Percentiles rank a stretch among this genome's conserved stretches.
These are phyloP conservation scores for Cercophora newfieldiana DNA, from an alignment of 495 filamentous ascomycete species.

Conservation along the genomic window DNA sequence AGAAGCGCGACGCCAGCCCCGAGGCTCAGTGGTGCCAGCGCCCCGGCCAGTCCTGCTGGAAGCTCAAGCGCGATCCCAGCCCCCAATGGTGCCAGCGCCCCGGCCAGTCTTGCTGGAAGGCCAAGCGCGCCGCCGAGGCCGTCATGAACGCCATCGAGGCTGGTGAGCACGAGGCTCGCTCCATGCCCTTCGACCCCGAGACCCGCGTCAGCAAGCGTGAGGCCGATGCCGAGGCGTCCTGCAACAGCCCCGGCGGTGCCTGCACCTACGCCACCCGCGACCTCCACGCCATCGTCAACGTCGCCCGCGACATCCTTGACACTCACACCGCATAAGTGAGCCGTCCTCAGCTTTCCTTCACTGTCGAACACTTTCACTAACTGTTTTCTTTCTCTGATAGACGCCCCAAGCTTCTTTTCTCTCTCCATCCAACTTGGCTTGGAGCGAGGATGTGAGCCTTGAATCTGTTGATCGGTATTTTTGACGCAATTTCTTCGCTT, in stretches of 20 bases:
- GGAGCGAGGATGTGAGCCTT: too few species aligned
- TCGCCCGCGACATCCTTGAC: slow-evolving; percentile 35
- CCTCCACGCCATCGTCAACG: slow-evolving; percentile 35
- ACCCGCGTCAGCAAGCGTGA: slow-evolving; percentile 28
- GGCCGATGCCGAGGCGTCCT: slow-evolving; percentile 27
- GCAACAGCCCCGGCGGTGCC: slow-evolving; percentile 30
- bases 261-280: slow-evolving; percentile 41
- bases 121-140: slow-evolving; percentile 38
- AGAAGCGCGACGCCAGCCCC: slow-evolving; percentile 30
- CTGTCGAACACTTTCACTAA: background rate
- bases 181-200: slow-evolving; percentile 23
- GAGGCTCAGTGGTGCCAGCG: slow-evolving; percentile 22
- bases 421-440: too few species aligned
- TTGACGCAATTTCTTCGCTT: too few species aligned
- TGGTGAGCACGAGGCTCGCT: slow-evolving; percentile 9
- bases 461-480: too few species aligned
- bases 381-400: background rate
- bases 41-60: slow-evolving; percentile 39
- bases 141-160: slow-evolving; percentile 33
- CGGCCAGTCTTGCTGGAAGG: slow-evolving; percentile 39
- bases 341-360: background rate
- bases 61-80: slow-evolving; percentile 31
- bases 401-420: background rate
- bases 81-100: slow-evolving; percentile 27
- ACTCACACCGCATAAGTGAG: slow-evolving; percentile 27